These are phyloP conservation scores for Ustilago lituana DNA, from an alignment of 1,284 basidiomycete genomes.

Conservation along the genomic window DNA sequence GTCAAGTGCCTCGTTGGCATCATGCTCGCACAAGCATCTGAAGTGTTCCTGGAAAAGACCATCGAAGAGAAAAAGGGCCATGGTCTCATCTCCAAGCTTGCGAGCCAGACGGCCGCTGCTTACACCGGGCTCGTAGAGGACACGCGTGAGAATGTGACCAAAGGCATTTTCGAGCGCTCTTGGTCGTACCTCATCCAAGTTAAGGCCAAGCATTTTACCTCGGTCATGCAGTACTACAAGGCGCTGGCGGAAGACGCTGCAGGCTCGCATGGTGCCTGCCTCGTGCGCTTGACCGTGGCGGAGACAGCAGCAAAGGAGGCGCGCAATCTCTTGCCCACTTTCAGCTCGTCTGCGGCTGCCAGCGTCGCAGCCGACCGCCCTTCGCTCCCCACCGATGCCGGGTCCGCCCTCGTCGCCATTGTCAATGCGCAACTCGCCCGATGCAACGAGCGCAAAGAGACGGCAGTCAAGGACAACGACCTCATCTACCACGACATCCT, in stretches of 20 bases:
- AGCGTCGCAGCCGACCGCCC: slow-evolving; percentile 69
- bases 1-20: slow-evolving; percentile 88
- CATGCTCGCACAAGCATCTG: slow-evolving; percentile 91
- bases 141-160: slow-evolving; percentile 93
- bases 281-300: slow-evolving; percentile 82
- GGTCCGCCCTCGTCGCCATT: slow-evolving; percentile 79
- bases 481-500: slow-evolving; percentile 97
- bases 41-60: slow-evolving; percentile 96
- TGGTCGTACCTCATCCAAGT: slow-evolving; percentile 89
- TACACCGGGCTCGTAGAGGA: slow-evolving; percentile 85
- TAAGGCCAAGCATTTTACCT: slow-evolving; percentile 88
- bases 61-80: slow-evolving; percentile 70
- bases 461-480: slow-evolving; percentile 90
- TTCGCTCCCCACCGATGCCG: slow-evolving; percentile 88
- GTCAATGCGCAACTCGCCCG: slow-evolving; percentile 83
- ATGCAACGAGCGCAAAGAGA: slow-evolving; percentile 78
- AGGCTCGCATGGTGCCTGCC: slow-evolving; percentile 84
- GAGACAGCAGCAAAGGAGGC: slow-evolving; percentile 88
- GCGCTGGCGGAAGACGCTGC: slow-evolving; percentile 80
- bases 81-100: slow-evolving; percentile 84
- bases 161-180: slow-evolving; percentile 92
- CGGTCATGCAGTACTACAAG: slow-evolving; percentile 87
- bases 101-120: slow-evolving; percentile 81
- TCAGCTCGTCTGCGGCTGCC: slow-evolving; percentile 78
- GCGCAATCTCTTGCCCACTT: slow-evolving; percentile 75